These are phyloP conservation scores for Aegilops longissima DNA, from an alignment of 176 grass and related monocot species.

Conservation along the genomic window DNA sequence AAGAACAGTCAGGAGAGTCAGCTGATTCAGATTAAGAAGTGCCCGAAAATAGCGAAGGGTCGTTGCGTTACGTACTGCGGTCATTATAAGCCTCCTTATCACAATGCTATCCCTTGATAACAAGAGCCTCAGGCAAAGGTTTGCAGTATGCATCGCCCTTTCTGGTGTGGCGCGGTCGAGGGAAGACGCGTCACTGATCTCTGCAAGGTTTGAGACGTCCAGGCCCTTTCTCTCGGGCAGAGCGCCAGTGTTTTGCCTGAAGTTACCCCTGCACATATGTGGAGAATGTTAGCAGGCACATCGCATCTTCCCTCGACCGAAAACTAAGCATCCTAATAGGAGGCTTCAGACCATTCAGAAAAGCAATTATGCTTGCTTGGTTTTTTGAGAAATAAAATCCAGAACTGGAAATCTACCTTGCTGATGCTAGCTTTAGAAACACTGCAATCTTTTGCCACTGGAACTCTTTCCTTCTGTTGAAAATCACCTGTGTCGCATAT, in stretches of 20 bases:
- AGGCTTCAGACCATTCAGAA: not conserved
- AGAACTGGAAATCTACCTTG: conserved; percentile 36
- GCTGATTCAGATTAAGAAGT: not conserved
- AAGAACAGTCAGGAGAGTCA: not conserved
- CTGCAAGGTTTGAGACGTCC: conserved; percentile 22
- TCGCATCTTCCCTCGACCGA: not conserved
- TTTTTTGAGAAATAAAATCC: not conserved
- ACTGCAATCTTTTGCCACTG: conserved; percentile 62
- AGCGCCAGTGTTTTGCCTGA: conserved; percentile 27
- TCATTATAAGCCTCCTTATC: conserved; percentile 68
- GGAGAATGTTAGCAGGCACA: not conserved
- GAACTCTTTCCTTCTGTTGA: conserved; percentile 69
- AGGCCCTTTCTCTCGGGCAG: conserved; percentile 26
- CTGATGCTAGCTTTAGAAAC: conserved; percentile 52
- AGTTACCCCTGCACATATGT: conserved; percentile 34
- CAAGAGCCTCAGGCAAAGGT: conserved; percentile 54
- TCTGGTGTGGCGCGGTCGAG: conserved; percentile 24
- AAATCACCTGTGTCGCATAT: conserved; percentile 43
- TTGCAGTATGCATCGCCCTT: conserved; percentile 41
- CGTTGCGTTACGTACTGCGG: conserved; percentile 42
- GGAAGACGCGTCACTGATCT: conserved; percentile 24
- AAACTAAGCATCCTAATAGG: not conserved
- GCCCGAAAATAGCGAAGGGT: not conserved
- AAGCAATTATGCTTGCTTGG: not conserved
- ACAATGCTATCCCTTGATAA: conserved; percentile 52